Percentiles rank a stretch among this genome's conserved stretches.
These are phyloP conservation scores for Hypomontagnella submonticulosa DNA, from an alignment of 495 filamentous ascomycete genomes.

Conservation along the genomic window DNA sequence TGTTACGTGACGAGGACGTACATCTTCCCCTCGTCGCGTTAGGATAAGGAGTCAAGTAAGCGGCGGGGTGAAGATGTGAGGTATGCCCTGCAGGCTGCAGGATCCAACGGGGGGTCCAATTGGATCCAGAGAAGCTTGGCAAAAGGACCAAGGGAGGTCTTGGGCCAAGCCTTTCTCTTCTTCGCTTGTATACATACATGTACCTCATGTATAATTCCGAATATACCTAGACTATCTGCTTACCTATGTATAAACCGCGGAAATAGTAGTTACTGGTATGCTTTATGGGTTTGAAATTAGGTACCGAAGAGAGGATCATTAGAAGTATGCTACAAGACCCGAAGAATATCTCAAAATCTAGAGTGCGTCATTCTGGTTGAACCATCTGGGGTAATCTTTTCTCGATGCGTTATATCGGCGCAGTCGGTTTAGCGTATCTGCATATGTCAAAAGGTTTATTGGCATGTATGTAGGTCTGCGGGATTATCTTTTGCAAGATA, in stretches of 20 bases:
- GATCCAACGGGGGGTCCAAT: slow-evolving; percentile 19
- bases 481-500: slow-evolving; percentile 30
- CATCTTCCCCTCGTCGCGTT: slow-evolving; percentile 12
- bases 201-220: slow-evolving; percentile 7
- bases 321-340: no score
- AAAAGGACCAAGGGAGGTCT: slow-evolving; percentile 19
- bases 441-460: slow-evolving; percentile 1
- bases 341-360: no score
- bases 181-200: slow-evolving; percentile 27
- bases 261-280: neutral
- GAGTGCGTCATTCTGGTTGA: no score
- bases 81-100: slow-evolving; percentile 27
- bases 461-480: slow-evolving; percentile 25
- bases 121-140: slow-evolving; percentile 35
- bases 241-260: neutral
- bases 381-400: neutral
- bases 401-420: slow-evolving; percentile 15
- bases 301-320: neutral
- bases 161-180: slow-evolving; percentile 16
- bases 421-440: slow-evolving; percentile 12
- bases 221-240: slow-evolving; percentile 24
- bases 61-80: slow-evolving; percentile 26
- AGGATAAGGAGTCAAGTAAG: slow-evolving; percentile 32
- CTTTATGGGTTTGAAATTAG: neutral
- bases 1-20: slow-evolving; percentile 14